Evolutionary conservation across 352 stramenopile species (phyloP).

Genomic region (Phytophthora palmivora): DNA sequence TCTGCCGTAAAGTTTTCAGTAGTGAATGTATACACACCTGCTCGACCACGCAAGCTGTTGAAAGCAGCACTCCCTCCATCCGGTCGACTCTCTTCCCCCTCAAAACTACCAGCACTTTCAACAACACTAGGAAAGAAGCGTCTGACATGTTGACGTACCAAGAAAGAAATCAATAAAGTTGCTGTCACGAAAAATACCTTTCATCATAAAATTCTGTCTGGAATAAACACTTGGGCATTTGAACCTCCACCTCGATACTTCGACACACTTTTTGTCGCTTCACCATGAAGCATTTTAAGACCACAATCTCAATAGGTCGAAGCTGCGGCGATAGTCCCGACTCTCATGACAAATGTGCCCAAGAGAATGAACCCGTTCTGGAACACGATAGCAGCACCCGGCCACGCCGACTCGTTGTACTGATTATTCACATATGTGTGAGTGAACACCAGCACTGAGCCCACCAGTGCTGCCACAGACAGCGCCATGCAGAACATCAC

Average conservation of each 20-base stretch:
- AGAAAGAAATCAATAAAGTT: too few relatives aligned
- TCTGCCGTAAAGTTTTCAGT: constrained; percentile 7
- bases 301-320: constrained; percentile 26
- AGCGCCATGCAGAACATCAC: constrained; percentile 63
- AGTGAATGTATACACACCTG: constrained; percentile 12
- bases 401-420: constrained; percentile 63
- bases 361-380: constrained; percentile 71
- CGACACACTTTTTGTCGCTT: too few relatives aligned
- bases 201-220: neutral
- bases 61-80: constrained; percentile 4
- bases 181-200: too few relatives aligned
- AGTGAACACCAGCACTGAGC: constrained; percentile 64
- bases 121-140: constrained; percentile 4
- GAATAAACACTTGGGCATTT: neutral
- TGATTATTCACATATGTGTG: constrained; percentile 65
- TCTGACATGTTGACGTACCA: constrained; percentile 16
- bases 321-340: constrained; percentile 47
- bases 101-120: constrained; percentile 21
- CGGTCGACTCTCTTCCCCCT: constrained; percentile 5
- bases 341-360: constrained; percentile 64
- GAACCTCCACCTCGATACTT: too few relatives aligned
- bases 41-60: constrained; percentile 20
- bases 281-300: too few relatives aligned
- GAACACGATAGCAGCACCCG: constrained; percentile 61
- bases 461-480: constrained; percentile 44